phyloP scores from a whole-genome alignment of 306 rosid genomes.

The Cucurbita maxima region DNA sequence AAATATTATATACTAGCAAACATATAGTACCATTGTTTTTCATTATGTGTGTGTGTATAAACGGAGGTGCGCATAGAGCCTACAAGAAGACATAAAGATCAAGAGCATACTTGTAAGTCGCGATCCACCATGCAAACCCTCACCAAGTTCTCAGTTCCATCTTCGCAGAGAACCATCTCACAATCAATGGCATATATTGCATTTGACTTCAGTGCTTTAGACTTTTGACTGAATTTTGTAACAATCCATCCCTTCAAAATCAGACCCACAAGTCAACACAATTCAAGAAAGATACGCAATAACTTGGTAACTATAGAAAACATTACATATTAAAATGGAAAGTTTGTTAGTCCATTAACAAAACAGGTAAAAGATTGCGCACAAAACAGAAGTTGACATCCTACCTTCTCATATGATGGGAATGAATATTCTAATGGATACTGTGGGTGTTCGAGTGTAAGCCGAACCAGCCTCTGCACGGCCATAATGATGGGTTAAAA shows the following conservation, averaged over 20 bases:
- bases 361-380: not conserved
- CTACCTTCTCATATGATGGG: conserved; percentile 47
- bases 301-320: not conserved
- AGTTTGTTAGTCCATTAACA: not conserved
- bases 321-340: not conserved
- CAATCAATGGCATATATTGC: conserved; percentile 73
- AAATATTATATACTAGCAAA: not conserved
- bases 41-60: not conserved
- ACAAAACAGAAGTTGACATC: conserved; percentile 3
- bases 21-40: not conserved
- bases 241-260: conserved; percentile 54
- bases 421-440: conserved; percentile 52
- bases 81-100: not conserved
- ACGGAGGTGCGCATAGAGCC: not conserved
- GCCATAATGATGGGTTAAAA: conserved; percentile 27
- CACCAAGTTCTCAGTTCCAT: conserved; percentile 77
- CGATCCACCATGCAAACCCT: conserved; percentile 67
- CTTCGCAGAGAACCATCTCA: conserved; percentile 92
- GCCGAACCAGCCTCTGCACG: conserved; percentile 58
- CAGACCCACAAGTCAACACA: conserved; percentile 17
- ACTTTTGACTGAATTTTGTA: conserved; percentile 32
- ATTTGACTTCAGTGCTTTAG: conserved; percentile 32
- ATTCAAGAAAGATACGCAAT: not conserved
- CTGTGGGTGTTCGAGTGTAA: conserved; percentile 59
- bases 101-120: conserved; percentile 43